A percentile compares a stretch with the other conserved stretches of the same genome.
Conservation (phyloP, 2,329 filamentous ascomycete species). For the Penicillium crustosum region DNA sequence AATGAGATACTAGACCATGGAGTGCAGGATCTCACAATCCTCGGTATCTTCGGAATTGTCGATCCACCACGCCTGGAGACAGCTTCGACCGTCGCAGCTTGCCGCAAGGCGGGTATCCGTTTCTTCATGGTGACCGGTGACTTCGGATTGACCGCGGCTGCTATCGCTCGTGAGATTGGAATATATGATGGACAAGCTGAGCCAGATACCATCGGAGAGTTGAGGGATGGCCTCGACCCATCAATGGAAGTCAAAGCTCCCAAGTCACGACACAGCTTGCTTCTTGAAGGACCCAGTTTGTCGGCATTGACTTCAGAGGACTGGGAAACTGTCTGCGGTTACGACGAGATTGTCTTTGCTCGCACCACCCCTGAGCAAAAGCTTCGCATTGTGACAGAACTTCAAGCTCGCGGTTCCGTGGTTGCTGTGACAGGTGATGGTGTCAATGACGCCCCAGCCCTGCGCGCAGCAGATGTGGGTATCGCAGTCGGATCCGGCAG, state of each 20-base stretch:
- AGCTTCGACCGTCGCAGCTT: slow-evolving; percentile 35
- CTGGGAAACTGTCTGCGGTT: slow-evolving; percentile 63
- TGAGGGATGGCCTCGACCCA: slow-evolving; percentile 39
- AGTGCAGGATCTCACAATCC: slow-evolving; percentile 47
- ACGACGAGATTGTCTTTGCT: slow-evolving; percentile 53
- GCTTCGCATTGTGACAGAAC: slow-evolving; percentile 44
- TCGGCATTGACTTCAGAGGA: slow-evolving; percentile 64
- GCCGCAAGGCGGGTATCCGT: slow-evolving; percentile 38
- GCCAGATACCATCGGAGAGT: slow-evolving; percentile 57
- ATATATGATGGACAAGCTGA: slow-evolving; percentile 45
- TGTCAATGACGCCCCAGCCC: slow-evolving; percentile 39
- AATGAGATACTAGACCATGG: slow-evolving; percentile 50
- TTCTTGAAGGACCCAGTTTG: slow-evolving; percentile 66
- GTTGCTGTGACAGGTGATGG: slow-evolving; percentile 45
- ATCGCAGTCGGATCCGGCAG: slow-evolving; percentile 40
- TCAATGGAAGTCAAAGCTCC: slow-evolving; percentile 22
- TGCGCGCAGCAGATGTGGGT: slow-evolving; percentile 35
- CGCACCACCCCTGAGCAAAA: slow-evolving; percentile 48
- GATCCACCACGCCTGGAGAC: slow-evolving; percentile 44
- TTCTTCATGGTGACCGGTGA: slow-evolving; percentile 49
- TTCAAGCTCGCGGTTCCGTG: slow-evolving; percentile 39
- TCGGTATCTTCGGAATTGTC: slow-evolving; percentile 54
- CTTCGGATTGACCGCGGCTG: slow-evolving; percentile 42
- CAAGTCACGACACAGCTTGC: slow-evolving; percentile 52
- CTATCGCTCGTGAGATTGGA: slow-evolving; percentile 45